Evolutionary conservation across 768 basidiomycete genomes (phyloP), one percentile per base, ranked within the genome.

Genomic region (Amanita rimosa): DNA sequence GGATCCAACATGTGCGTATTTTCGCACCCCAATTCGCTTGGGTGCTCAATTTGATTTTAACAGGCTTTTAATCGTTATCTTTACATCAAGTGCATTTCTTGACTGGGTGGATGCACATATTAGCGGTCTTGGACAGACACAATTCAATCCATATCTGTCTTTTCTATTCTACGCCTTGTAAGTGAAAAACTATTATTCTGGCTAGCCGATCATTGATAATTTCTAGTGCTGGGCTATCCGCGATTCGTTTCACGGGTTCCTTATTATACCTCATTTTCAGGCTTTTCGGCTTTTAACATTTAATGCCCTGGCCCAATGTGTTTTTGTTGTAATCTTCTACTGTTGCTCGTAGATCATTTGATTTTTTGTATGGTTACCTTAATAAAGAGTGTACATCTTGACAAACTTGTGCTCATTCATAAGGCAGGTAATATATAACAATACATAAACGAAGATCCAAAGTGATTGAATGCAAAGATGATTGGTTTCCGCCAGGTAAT

Each of bases 101-200:
- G 70, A 77, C 14, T 93, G 85, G 83, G 80, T 87, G 27, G 64
- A 73, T 21, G 48, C 66, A 26, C 77, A 85, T 55, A 68, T 89
- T 44, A 62, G 72, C 41, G 63, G 59, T n/a, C 62, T 66, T 0
- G 66, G 68, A 3, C 69, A 73, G 49, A 68, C 76, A 11, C 71
- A 72, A 19, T 92, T 93, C 70, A 94, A 94, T 59, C 89, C 91
- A n/a, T 94, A 93, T 64, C 74, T 89, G 43, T 78, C 76, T 24
- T 84, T 89, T 70, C 73, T 93, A 48, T 93, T 94, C 73, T 79
- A 63, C 55, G 70, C 69, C 47, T 62, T 72, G 70, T 74, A 60
- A 54, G 72, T 69, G 16, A 50, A 41, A 7, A 24, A 14, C 34
- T 53, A 43, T 27, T 19, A 43, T n/a, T 31, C 27, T 43, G 8